Conservation (phyloP, 257 asterid genomes). For the Thymus mandschuricus region DNA sequence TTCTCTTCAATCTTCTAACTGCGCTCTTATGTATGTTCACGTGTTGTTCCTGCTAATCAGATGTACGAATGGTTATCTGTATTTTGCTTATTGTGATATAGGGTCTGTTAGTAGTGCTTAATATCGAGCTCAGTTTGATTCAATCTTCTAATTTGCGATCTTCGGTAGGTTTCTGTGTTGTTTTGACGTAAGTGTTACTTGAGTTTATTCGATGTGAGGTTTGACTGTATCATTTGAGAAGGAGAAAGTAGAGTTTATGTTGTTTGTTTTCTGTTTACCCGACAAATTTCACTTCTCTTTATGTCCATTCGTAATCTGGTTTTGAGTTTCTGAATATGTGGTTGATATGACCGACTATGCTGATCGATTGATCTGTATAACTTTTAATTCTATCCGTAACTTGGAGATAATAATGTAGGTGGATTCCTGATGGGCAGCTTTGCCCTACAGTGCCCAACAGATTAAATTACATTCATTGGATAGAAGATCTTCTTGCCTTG, state of each 20-base stretch:
- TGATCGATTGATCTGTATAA: background rate
- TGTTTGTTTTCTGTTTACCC: background rate
- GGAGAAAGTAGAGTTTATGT: background rate
- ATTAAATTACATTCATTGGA: slow-evolving; percentile 95
- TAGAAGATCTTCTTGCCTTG: slow-evolving; percentile 79
- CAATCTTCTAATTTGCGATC: background rate
- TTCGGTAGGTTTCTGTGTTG: background rate
- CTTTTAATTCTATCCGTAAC: background rate
- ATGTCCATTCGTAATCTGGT: background rate
- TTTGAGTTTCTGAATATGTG: background rate
- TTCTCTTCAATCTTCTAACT: background rate
- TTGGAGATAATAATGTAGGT: slow-evolving; percentile 54
- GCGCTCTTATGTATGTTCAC: background rate
- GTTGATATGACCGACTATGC: background rate
- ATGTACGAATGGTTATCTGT: background rate
- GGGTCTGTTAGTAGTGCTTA: background rate
- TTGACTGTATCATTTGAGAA: background rate
- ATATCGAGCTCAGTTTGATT: background rate
- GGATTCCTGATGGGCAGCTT: slow-evolving; percentile 99
- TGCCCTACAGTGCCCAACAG: slow-evolving; percentile 97
- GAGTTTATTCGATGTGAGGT: background rate
- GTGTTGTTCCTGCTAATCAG: too few species aligned
- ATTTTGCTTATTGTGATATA: background rate
- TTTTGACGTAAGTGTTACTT: background rate
- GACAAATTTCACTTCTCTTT: background rate